These are phyloP conservation scores for Trypethelium eluteriae DNA, from an alignment of 495 filamentous ascomycete species.

Conservation along the genomic window DNA sequence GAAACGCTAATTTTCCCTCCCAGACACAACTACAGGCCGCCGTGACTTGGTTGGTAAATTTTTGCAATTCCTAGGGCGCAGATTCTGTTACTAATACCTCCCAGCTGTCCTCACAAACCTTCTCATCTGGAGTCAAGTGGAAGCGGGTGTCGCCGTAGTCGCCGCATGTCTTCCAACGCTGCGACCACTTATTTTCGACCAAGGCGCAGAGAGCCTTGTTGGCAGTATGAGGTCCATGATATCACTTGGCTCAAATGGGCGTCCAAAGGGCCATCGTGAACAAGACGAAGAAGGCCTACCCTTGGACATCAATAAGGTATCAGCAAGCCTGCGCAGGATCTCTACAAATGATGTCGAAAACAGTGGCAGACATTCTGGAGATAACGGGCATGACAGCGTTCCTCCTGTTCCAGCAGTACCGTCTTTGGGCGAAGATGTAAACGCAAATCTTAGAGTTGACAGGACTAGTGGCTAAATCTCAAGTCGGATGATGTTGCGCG, in stretches of 20 bases:
- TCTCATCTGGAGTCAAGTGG: slow-evolving; percentile 17
- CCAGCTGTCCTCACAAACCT: slow-evolving; percentile 16
- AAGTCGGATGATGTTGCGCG: no score
- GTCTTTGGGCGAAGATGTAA: no score
- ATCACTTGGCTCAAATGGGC: neutral
- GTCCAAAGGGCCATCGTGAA: neutral
- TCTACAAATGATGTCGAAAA: no score
- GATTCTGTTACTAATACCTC: neutral
- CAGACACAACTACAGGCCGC: slow-evolving; percentile 15
- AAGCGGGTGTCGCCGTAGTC: slow-evolving; percentile 18
- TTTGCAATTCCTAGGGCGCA: neutral
- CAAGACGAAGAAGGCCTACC: neutral
- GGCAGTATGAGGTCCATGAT: neutral
- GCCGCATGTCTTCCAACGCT: slow-evolving; percentile 20
- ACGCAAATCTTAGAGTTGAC: no score
- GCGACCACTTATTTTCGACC: slow-evolving; percentile 10
- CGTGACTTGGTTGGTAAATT: slow-evolving; percentile 15
- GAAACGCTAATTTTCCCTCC: neutral
- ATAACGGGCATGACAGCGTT: no score
- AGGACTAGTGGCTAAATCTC: no score
- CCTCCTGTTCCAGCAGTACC: no score
- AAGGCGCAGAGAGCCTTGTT: neutral
- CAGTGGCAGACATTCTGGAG: no score
- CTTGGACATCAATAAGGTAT: no score
- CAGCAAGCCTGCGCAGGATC: no score